Evolutionary conservation across 2,329 filamentous ascomycete species (phyloP).

Genomic region (Monilinia fructicola): DNA sequence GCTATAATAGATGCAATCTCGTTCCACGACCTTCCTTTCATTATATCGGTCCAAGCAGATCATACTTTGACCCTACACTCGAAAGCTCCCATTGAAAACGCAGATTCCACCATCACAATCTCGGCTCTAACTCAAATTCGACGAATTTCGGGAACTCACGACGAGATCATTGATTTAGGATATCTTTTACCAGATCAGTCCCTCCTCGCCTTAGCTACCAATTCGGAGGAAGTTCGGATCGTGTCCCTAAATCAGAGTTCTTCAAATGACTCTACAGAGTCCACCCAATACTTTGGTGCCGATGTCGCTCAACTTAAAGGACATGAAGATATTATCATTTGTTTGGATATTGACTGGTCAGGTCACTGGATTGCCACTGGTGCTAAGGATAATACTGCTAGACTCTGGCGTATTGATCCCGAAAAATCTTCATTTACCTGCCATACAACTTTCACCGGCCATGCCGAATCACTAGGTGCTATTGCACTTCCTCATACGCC

Average conservation of each 20-base stretch:
- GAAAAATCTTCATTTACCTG: constrained; percentile 73
- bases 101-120: constrained; percentile 41
- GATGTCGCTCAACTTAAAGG: constrained; percentile 84
- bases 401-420: constrained; percentile 84
- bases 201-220: constrained; percentile 85
- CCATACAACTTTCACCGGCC: constrained; percentile 80
- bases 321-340: constrained; percentile 94
- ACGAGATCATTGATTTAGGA: constrained; percentile 93
- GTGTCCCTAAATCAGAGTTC: constrained; percentile 61
- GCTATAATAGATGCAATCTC: constrained; percentile 72
- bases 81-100: constrained; percentile 45
- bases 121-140: constrained; percentile 51
- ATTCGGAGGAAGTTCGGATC: constrained; percentile 88
- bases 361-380: constrained; percentile 95
- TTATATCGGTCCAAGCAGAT: constrained; percentile 83
- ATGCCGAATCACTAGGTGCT: constrained; percentile 90
- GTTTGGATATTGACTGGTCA: constrained; percentile 92
- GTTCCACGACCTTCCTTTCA: constrained; percentile 62
- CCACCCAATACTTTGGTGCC: constrained; percentile 74
- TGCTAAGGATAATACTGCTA: constrained; percentile 93
- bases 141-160: constrained; percentile 91
- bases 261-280: constrained; percentile 34
- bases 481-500: constrained; percentile 74
- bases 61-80: constrained; percentile 81
- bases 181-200: constrained; percentile 81